Percentiles rank a stretch among this genome's conserved stretches.
Evolutionary conservation across 768 basidiomycete genomes (phyloP).

Genomic region (Neoboletus subvelutipes): DNA sequence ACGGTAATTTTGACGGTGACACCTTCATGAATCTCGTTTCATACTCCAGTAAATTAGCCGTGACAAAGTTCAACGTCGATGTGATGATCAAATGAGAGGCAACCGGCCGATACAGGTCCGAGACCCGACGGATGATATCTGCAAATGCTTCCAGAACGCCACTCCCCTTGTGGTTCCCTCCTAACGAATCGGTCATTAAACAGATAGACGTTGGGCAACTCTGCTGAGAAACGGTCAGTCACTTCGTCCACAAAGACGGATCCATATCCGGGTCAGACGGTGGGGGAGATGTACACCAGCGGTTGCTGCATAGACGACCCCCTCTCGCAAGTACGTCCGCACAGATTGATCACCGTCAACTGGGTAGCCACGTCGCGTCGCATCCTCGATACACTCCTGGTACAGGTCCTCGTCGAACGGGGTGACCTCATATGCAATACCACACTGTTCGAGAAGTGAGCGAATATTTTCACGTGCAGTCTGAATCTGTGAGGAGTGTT

Average conservation of each 20-base stretch:
- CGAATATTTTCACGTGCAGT: conserved; percentile 10
- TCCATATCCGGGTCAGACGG: conserved; percentile 1
- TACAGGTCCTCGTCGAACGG: conserved; percentile 16
- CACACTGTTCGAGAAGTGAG: conserved; percentile 15
- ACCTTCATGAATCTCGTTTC: conserved; percentile 32
- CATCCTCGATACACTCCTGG: conserved; percentile 23
- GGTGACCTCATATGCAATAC: conserved; percentile 8
- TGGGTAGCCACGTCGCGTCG: conserved; percentile 25
- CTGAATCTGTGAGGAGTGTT: conserved; percentile 7
- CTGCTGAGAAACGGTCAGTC: conserved; percentile 21
- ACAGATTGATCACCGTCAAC: conserved; percentile 22
- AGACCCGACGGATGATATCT: background rate
- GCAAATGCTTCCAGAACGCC: background rate
- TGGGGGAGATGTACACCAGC: background rate
- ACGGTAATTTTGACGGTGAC: background rate
- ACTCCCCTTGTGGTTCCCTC: conserved; percentile 27
- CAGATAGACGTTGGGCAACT: background rate
- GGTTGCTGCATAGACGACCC: conserved; percentile 23
- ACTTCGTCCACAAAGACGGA: conserved; percentile 39
- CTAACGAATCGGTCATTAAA: conserved; percentile 14
- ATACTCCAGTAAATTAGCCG: conserved; percentile 33
- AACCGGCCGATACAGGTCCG: conserved; percentile 13
- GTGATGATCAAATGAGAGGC: conserved; percentile 37
- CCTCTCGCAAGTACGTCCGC: conserved; percentile 31
- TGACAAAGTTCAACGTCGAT: conserved; percentile 36